Conservation (phyloP, 1,284 basidiomycete species). For the Austropuccinia psidii region DNA sequence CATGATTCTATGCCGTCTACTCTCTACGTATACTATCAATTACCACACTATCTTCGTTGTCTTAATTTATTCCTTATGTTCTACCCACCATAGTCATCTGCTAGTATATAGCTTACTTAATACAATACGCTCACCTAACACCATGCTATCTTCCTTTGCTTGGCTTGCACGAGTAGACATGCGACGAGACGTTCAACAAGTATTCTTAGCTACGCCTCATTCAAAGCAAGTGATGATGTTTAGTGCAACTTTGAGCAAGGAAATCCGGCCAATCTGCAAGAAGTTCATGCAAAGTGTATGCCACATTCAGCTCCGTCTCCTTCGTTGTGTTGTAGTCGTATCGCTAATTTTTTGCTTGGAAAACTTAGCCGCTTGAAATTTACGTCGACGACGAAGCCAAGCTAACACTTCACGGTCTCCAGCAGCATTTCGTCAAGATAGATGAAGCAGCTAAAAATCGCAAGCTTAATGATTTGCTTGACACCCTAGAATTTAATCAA, state of each 20-base stretch:
- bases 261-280: constrained; percentile 95
- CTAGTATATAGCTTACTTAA: no score
- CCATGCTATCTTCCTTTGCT: neutral
- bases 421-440: constrained; percentile 96
- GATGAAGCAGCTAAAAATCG: constrained; percentile 94
- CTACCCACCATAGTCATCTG: no score
- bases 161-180: constrained; percentile 63
- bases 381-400: constrained; percentile 99
- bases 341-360: neutral
- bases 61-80: no score
- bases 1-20: no score
- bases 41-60: neutral
- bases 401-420: constrained; percentile 92
- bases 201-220: constrained; percentile 98
- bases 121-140: no score
- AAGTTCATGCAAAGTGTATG: constrained; percentile 99
- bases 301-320: constrained; percentile 39
- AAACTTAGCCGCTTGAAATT: constrained; percentile 83
- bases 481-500: constrained; percentile 98
- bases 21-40: neutral
- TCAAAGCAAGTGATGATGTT: constrained; percentile 99
- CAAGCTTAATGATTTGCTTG: constrained; percentile 92
- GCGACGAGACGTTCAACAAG: constrained; percentile 99
- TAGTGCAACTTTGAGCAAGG: constrained; percentile 94
- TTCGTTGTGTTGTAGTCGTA: neutral